Base-by-base conservation (phyloP, 257 asterid genomes). In the Cordia subcordata region DNA sequence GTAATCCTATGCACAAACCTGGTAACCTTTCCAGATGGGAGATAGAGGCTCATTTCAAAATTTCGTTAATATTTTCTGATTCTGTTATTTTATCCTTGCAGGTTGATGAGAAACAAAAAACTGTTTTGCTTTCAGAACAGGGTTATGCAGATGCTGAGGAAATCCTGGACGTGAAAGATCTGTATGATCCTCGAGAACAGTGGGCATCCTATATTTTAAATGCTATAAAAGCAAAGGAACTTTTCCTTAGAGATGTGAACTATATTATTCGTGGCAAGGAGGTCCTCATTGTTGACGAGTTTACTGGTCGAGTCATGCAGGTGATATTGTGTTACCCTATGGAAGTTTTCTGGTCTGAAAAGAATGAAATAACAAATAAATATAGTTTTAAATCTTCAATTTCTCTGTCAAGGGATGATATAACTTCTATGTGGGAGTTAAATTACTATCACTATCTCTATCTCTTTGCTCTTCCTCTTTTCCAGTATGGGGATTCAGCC, bases 251-350 rank as follows among this genome's bases (percentile, higher is more conserved):
- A 81, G 97, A 92, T 74, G 99, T 88, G 73, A 86, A 86, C 81
- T 92, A 92, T 69, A 92, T 92, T 72, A 79, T 88, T 74, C 89
- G 97, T 62, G 94, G 89, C 72, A 86, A 88, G 72, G 99, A 92
- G 75, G 88, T 88, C 55, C 88, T 92, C 67, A 88, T 92, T 68
- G 99, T 92, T 59, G 99, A 92, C 75, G 97, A 92, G 72, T 92
- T 92, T 67, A 86, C 96, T 54, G 99, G 99, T n/a, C 95, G 99
- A 68, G 97, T 92, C 55, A 92, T 92, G 97, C 99, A 92, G 99
- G 99, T 88, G 77, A 72, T 14, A 33, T 57, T 16, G 19, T 57
- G 65, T 69, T 40, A 60, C 32, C 35, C 32, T 52, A 6, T 52
- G 64, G 68, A 60, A 65, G 47, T 55, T 58, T 49, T 63, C 62